Base-by-base conservation (phyloP, 345 rosid genomes). In the Bruguiera parviflora region DNA sequence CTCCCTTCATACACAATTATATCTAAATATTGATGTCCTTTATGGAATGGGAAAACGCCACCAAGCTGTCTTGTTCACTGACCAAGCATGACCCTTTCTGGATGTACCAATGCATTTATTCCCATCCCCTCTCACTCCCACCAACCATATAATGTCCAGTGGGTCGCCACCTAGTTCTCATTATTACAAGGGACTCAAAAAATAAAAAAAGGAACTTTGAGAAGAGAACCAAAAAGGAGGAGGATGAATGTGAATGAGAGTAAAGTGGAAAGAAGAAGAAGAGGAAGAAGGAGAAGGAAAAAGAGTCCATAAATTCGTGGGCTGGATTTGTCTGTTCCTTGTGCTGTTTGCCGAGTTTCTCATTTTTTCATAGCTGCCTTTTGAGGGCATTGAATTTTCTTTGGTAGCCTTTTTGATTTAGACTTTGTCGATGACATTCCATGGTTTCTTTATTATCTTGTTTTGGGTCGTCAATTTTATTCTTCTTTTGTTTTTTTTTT, bases 41-140 rank as follows among this genome's bases (percentile, higher is more conserved):
- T 58, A 39, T 60, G 16, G 43, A 20, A 33, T 71, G 31, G 24
- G 64, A 70, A 57, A 46, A 58, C 65, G 21, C 65, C 39, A 20
- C 62, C 21, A 33, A 71, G 33, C 47, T 61, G 64, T 67, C 66
- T 61, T 60, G 65, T 66, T 80, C 65, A 64, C 74, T 72, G 75
- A 65, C 77, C 75, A 43, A 29, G 29, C 43, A 31, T 33, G 67
- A 63, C 59, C 25, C 64, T 71, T 53, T 19, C 25, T 64, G 58
- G 43, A 25, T 31, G 39, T 21, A 56, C 64, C 9, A 53, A 56
- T 61, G 83, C 83, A 82, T 86, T 86, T 82, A 86, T 78, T 86
- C 85, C 63, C 49, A 0, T 0, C 7, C 37, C 8, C 74, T 62
- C 74, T 47, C 82, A 79, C 83, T 62, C 74, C 37, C 82, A 79